Evolutionary conservation across 1,284 basidiomycete genomes (phyloP).

Genomic region (Irpex sp.): DNA sequence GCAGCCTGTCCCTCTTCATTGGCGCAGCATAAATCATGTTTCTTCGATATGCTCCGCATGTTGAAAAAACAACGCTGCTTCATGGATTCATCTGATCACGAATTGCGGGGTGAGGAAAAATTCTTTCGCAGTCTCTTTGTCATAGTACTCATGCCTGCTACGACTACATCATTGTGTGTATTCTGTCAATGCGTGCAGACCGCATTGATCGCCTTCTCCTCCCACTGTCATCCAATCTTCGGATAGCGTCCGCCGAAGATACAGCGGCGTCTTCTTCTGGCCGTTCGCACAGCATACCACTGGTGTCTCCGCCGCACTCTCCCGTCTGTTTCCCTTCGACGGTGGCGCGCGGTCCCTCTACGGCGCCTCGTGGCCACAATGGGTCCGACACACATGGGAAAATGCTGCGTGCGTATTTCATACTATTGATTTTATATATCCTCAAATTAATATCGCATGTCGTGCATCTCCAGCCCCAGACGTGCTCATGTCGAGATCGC

Average conservation of each 20-base stretch:
- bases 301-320: neutral
- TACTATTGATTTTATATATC: neutral
- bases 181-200: conserved; percentile 3
- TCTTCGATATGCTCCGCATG: conserved; percentile 14
- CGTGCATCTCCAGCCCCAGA: conserved; percentile 9
- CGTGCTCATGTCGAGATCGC: conserved; percentile 6
- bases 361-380: neutral
- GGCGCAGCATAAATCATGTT: conserved; percentile 10
- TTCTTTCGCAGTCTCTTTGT: neutral
- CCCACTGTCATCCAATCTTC: conserved; percentile 11
- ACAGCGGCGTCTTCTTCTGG: conserved; percentile 1
- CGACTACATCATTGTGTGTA: neutral
- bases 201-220: conserved; percentile 15
- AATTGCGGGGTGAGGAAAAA: conserved; percentile 9
- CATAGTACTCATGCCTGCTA: neutral
- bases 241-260: conserved; percentile 7
- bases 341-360: neutral
- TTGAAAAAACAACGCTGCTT: conserved; percentile 9
- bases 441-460: neutral
- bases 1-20: conserved; percentile 9
- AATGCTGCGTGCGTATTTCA: conserved; percentile 9
- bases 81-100: conserved; percentile 9
- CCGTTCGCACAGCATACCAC: neutral
- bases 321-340: neutral
- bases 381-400: neutral